These are phyloP conservation scores for Exutisphaerella laricina DNA, from an alignment of 2,329 filamentous ascomycete species.

Conservation along the genomic window DNA sequence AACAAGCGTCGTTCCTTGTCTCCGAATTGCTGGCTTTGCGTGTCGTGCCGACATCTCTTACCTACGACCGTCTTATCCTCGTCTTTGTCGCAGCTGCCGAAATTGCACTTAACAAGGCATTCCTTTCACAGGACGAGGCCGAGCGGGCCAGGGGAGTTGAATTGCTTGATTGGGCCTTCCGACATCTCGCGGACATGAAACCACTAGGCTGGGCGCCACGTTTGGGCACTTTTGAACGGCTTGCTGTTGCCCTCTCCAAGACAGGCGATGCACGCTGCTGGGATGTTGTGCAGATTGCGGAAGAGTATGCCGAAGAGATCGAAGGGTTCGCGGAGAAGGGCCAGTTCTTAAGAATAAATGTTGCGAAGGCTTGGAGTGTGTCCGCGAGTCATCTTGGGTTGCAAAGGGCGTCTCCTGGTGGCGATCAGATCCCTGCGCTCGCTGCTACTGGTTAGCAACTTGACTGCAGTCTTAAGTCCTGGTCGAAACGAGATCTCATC, in stretches of 20 bases:
- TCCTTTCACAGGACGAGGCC: not conserved
- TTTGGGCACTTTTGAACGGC: slow-evolving; percentile 28
- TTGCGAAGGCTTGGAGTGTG: slow-evolving; percentile 25
- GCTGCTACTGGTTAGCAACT: too few relatives aligned
- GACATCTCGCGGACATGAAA: slow-evolving; percentile 33
- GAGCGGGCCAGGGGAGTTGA: slow-evolving; percentile 17
- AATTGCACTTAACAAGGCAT: slow-evolving; percentile 10
- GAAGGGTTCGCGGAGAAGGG: slow-evolving; percentile 28
- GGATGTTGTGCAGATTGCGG: slow-evolving; percentile 32
- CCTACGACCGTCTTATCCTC: slow-evolving; percentile 58
- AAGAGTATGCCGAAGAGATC: slow-evolving; percentile 24
- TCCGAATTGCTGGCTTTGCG: slow-evolving; percentile 55
- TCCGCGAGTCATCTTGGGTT: not conserved
- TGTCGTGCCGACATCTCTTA: slow-evolving; percentile 51
- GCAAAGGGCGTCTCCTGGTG: too few relatives aligned
- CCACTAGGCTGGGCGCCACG: slow-evolving; percentile 29
- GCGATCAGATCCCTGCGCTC: too few relatives aligned
- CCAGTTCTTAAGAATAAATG: slow-evolving; percentile 22
- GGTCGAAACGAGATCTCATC: too few relatives aligned
- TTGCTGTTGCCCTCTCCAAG: slow-evolving; percentile 25
- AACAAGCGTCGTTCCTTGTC: slow-evolving; percentile 56
- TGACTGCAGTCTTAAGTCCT: too few relatives aligned
- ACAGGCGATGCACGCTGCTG: slow-evolving; percentile 30
- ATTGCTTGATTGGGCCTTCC: slow-evolving; percentile 29
- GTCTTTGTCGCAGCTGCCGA: slow-evolving; percentile 41